phyloP scores from a whole-genome alignment of 106 monocot genomes.

The Phalaenopsis equestris region DNA sequence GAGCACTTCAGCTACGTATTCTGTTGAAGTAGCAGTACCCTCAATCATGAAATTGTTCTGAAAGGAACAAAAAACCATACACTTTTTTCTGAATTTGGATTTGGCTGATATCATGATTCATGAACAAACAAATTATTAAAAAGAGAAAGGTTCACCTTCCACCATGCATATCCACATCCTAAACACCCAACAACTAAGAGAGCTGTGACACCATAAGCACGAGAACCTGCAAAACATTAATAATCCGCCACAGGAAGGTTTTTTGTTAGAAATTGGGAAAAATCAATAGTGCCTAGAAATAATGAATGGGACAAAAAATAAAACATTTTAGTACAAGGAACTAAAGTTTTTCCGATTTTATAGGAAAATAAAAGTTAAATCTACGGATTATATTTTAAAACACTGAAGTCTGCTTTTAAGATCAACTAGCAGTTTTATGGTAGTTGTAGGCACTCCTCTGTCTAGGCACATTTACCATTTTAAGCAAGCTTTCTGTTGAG shows the following conservation, averaged over 20 bases:
- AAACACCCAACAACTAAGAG: conserved; percentile 52
- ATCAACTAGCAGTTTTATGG: background rate
- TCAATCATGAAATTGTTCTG: too few species aligned
- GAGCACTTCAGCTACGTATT: too few species aligned
- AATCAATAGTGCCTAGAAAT: background rate
- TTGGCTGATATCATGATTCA: too few species aligned
- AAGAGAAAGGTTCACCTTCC: conserved; percentile 47
- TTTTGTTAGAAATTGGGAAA: background rate
- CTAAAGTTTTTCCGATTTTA: too few species aligned
- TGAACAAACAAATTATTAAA: background rate
- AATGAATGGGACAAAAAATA: background rate
- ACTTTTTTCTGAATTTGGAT: too few species aligned
- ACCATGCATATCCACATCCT: conserved; percentile 58
- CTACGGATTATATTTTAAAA: background rate
- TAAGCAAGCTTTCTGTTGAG: background rate
- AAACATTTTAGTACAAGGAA: background rate
- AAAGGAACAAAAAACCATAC: too few species aligned
- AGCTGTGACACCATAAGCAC: conserved; percentile 33
- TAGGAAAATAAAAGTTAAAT: background rate
- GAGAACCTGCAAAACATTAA: conserved; percentile 33
- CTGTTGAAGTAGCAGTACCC: too few species aligned
- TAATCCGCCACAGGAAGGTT: background rate
- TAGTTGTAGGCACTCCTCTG: background rate
- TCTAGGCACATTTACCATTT: background rate
- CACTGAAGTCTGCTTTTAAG: background rate